phyloP scores from a whole-genome alignment of 495 filamentous ascomycete species.

The Xylaria curta region DNA sequence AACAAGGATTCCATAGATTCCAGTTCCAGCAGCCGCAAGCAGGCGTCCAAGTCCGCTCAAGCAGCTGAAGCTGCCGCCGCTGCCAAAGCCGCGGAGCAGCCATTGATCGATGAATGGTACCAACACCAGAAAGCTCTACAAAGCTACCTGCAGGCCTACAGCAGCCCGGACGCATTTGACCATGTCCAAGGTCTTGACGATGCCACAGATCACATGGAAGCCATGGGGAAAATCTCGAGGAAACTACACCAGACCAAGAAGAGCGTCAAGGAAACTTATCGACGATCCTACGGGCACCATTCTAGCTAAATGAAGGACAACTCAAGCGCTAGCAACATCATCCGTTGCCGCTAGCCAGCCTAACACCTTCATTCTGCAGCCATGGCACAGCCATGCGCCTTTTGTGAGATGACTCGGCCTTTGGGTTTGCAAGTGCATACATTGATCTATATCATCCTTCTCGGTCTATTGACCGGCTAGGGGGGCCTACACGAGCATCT shows the following conservation, averaged over 20 bases:
- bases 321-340: not conserved
- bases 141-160: constrained; percentile 48
- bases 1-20: constrained; percentile 53
- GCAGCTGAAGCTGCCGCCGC: constrained; percentile 39
- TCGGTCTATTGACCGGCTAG: constrained; percentile 34
- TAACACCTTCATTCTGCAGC: constrained; percentile 16
- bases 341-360: not conserved
- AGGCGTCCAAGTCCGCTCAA: constrained; percentile 42
- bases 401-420: constrained; percentile 26
- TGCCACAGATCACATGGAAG: constrained; percentile 50
- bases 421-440: constrained; percentile 42
- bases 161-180: constrained; percentile 53
- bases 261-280: constrained; percentile 36
- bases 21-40: constrained; percentile 52
- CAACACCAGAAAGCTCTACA: constrained; percentile 55
- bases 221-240: constrained; percentile 51
- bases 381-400: constrained; percentile 23
- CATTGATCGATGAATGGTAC: constrained; percentile 53
- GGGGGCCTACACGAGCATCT: constrained; percentile 31
- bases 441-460: constrained; percentile 32
- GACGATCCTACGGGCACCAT: constrained; percentile 40
- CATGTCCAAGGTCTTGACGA: constrained; percentile 52
- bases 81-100: constrained; percentile 39
- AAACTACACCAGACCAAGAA: constrained; percentile 40
- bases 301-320: constrained; percentile 39